phyloP scores from a whole-genome alignment of 306 rosid genomes.

The Calophaca sinica region DNA sequence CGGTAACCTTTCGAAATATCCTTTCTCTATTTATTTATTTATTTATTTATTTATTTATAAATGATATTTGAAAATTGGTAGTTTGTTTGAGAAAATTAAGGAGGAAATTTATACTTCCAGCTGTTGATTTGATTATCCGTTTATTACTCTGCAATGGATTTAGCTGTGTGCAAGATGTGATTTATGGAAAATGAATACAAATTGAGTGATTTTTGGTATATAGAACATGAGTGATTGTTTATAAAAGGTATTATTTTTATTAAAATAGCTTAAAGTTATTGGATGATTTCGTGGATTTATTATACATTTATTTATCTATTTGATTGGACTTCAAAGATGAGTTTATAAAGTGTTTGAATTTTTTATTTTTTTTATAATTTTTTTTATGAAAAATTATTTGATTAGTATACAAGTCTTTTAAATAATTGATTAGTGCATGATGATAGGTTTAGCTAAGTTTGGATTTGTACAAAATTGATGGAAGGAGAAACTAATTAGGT shows the following conservation, averaged over 20 bases:
- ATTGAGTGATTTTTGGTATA: neutral
- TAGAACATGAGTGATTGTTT: neutral
- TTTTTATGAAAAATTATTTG: neutral
- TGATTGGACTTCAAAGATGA: neutral
- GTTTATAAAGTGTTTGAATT: neutral
- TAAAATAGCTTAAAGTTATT: neutral
- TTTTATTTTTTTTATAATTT: neutral
- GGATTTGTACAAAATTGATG: neutral
- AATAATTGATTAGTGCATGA: neutral
- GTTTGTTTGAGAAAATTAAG: neutral
- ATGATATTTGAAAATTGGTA: neutral
- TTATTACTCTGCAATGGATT: neutral
- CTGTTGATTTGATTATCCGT: neutral
- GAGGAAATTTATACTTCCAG: neutral
- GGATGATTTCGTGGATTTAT: constrained; percentile 23
- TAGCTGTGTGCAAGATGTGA: constrained; percentile 3
- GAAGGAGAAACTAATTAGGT: neutral
- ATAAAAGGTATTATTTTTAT: neutral
- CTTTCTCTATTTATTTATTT: neutral
- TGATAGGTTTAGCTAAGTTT: constrained; percentile 20
- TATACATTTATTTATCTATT: neutral
- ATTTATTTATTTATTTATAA: neutral
- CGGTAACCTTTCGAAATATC: constrained; percentile 54
- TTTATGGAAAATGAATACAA: neutral
- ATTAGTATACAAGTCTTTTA: neutral